Conservation (phyloP, 495 filamentous ascomycete species). For the Xylaria grammica region DNA sequence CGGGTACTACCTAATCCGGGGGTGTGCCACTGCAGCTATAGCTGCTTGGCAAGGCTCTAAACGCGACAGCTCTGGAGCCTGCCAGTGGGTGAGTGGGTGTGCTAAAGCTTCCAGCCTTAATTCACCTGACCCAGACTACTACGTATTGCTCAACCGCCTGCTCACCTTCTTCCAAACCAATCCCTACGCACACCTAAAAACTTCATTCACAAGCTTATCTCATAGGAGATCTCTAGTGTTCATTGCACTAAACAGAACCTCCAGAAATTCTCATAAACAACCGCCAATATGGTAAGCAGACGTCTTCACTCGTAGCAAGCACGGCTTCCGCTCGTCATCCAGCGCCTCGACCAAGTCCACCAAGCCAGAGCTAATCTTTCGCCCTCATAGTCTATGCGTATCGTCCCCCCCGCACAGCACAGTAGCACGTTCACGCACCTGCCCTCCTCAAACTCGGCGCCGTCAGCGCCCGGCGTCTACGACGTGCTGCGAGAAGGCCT, state of each 20-base stretch:
- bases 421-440: conserved; percentile 62
- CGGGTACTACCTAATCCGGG: conserved; percentile 18
- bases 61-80: conserved; percentile 56
- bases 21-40: conserved; percentile 23
- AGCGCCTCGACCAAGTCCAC: conserved; percentile 9
- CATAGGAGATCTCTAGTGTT: too few relatives aligned
- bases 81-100: conserved; percentile 6
- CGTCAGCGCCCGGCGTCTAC: conserved; percentile 88
- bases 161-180: neutral
- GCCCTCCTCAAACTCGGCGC: conserved; percentile 66
- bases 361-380: conserved; percentile 30
- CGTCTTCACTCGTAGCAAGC: neutral
- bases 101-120: conserved; percentile 5
- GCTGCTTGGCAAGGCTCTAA: conserved; percentile 39
- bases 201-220: too few relatives aligned
- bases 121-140: neutral
- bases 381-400: conserved; percentile 78
- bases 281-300: conserved; percentile 54
- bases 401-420: conserved; percentile 71
- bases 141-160: too few relatives aligned
- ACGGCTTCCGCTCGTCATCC: conserved; percentile 21
- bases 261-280: conserved; percentile 24
- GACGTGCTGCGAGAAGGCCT: conserved; percentile 88
- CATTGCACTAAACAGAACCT: conserved; percentile 20
- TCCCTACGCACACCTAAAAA: too few relatives aligned